Base-by-base conservation (phyloP, 2,329 filamentous ascomycete genomes). In the Neofusicoccum ribis region DNA sequence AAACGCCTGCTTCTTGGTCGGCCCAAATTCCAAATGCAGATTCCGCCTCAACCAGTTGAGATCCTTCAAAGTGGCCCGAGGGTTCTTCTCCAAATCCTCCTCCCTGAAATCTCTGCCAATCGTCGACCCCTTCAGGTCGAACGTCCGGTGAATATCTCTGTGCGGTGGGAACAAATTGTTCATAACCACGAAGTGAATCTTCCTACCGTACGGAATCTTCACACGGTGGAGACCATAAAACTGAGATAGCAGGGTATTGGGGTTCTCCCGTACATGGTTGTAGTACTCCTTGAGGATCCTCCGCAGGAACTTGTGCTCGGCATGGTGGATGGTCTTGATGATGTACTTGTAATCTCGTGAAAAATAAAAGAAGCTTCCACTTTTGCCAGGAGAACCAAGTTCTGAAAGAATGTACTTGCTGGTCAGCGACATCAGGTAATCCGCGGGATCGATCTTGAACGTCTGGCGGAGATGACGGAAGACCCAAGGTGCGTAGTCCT, bases 121-220 rank as follows among this genome's bases (percentile, higher is more conserved):
- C 0, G 94, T 98, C 6, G 95, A 98, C 8, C 95, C 95, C 80
- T 99, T 99, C 70, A 99, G 79, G 77, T 99, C 95, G 74, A 97
- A 99, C 3, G 93, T 99, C 73, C 92, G 89, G 80, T 99, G 95
- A 67, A 99, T 98, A 77, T 99, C 95, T 70, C 94, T 88, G 80
- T 99, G 95, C 6, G 95, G 94, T 12, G 95, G 95, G 74, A 99
- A 99, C 15, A 99, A 86, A 77, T 99, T 99, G 83, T 99, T 99
- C 95, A 99, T 99, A 75, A 99, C 93, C 67, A 99, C 95, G 72
- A 99, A 99, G 79, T 99, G 95, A 64, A 98, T 97, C 81, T 99
- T 99, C 75, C 94, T 90, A 68, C 95, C 95, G 76, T 97, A 98
- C 0, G 94, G 93, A 83, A 97, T 96, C 85, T 99, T 99, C 72